Evolutionary conservation across 2,329 filamentous ascomycete genomes (phyloP).

Genomic region (Pseudogymnoascus sp.): DNA sequence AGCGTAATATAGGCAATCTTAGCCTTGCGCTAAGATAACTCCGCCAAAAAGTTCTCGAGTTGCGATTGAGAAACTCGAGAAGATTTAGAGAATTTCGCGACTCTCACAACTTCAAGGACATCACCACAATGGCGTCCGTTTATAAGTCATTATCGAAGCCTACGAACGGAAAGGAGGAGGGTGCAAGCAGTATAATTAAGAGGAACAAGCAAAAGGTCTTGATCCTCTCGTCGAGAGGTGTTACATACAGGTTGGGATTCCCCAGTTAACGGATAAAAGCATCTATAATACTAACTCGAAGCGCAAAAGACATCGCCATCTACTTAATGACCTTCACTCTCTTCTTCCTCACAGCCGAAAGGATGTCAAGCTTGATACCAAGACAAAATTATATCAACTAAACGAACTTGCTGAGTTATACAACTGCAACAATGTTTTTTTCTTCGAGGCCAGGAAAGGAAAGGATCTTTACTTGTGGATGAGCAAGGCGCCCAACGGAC

Average conservation of each 20-base stretch:
- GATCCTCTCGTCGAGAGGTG: conserved; percentile 84
- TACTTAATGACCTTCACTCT: conserved; percentile 79
- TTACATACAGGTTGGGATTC: conserved; percentile 66
- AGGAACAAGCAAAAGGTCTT: conserved; percentile 73
- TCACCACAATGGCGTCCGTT: conserved; percentile 56
- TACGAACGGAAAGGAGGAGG: conserved; percentile 33
- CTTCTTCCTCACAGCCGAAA: conserved; percentile 89
- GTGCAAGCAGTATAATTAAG: conserved; percentile 28
- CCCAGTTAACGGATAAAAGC: neutral
- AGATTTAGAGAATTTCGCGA: conserved; percentile 19
- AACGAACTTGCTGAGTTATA: conserved; percentile 70
- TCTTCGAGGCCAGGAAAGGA: conserved; percentile 90
- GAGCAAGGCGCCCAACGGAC: conserved; percentile 68
- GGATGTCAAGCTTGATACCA: conserved; percentile 94
- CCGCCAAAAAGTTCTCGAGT: conserved; percentile 14
- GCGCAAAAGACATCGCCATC: conserved; percentile 70
- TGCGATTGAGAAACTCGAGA: conserved; percentile 11
- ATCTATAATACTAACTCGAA: conserved; percentile 9
- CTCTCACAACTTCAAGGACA: conserved; percentile 11
- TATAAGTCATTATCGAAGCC: conserved; percentile 67
- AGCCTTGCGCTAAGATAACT: conserved; percentile 11
- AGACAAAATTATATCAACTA: conserved; percentile 75
- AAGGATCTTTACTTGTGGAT: conserved; percentile 94
- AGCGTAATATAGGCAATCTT: conserved; percentile 4
- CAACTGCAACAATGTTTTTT: conserved; percentile 90